Conservation (phyloP, 2,329 filamentous ascomycete species). For the Verticillium isaacii region DNA sequence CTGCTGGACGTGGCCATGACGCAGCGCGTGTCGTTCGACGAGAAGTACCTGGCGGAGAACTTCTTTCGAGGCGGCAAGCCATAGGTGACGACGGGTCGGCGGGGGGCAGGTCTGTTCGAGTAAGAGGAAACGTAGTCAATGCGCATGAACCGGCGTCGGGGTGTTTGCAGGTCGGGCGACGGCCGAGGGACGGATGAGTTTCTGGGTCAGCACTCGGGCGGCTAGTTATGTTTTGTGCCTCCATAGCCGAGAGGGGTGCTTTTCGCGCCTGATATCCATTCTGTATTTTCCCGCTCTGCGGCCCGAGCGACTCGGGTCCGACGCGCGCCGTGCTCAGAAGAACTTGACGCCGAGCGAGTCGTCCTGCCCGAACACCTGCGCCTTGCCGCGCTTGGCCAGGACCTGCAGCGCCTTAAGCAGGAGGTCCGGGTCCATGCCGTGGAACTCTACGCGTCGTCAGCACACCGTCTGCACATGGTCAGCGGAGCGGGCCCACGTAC, state of each 20-base stretch:
- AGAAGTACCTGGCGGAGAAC: constrained; percentile 53
- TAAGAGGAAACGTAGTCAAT: not conserved
- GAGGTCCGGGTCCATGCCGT: constrained; percentile 81
- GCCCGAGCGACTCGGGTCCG: no score
- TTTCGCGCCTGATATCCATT: not conserved
- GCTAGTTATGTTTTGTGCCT: not conserved
- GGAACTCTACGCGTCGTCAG: constrained; percentile 59
- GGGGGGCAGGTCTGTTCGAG: constrained; percentile 7
- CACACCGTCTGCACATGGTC: constrained; percentile 9
- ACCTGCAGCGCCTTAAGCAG: constrained; percentile 74
- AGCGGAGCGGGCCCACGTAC: constrained; percentile 33
- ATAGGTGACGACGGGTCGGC: constrained; percentile 7
- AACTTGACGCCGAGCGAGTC: constrained; percentile 94
- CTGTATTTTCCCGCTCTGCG: not conserved
- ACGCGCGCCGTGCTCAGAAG: constrained; percentile 55
- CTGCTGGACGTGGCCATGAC: constrained; percentile 83
- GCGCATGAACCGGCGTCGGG: not conserved
- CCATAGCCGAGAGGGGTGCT: not conserved
- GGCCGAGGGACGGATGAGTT: not conserved
- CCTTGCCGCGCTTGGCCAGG: constrained; percentile 84
- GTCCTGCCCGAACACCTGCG: constrained; percentile 87
- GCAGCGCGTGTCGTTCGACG: constrained; percentile 68
- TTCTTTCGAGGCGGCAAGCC: constrained; percentile 26
- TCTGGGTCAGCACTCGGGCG: not conserved
- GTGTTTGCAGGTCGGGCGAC: not conserved